Evolutionary conservation across 495 filamentous ascomycete species (phyloP), one percentile per base, ranked within the genome.

Genomic region (Xylaria flabelliformis): DNA sequence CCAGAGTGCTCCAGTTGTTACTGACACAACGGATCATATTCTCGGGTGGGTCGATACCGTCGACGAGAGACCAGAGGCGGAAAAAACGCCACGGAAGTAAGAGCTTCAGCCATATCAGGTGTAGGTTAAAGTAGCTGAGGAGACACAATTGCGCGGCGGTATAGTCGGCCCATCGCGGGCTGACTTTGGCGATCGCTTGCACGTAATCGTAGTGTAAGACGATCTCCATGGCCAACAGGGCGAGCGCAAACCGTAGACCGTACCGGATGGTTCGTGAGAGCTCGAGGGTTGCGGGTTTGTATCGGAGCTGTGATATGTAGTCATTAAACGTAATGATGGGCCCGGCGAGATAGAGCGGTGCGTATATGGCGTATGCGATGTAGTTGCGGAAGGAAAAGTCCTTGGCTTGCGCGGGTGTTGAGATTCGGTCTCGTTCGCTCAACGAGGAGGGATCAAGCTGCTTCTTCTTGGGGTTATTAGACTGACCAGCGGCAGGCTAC

Each of bases 321-420:
- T 98, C 96, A 82, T 99, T 99, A 85, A 98, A 99, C 34, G 94
- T 98, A 67, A 98, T 75, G 75, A 99, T 97, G 8, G 96, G 96
- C 0, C 96, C 96, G 0, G 95, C 88, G 36, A 99, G 86, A 79
- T 97, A 99, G 1, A 99, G 87, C 0, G 96, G 97, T 0, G 94
- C 92, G 80, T 99, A 99, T 68, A 97, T 87, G 51, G 89, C 81
- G 80, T 98, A 98, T 39, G 92, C 93, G 59, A 97, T 71, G 78
- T 97, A 98, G 81, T 94, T 96, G 69, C 87, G 83, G 79, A 96
- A 94, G 29, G 87, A 88, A 81, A 89, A 99, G 72, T 95, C 91
- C 9, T 85, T 81, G 0, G 85, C 77, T 64, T 88, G 85, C 6
- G 94, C 93, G 0, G 97, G 93, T 58, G 90, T 90, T 48, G 85